A percentile compares a stretch with the other conserved stretches of the same genome.
phyloP scores from a whole-genome alignment of 148 eudicot genomes.

The Rhododendron henanense region DNA sequence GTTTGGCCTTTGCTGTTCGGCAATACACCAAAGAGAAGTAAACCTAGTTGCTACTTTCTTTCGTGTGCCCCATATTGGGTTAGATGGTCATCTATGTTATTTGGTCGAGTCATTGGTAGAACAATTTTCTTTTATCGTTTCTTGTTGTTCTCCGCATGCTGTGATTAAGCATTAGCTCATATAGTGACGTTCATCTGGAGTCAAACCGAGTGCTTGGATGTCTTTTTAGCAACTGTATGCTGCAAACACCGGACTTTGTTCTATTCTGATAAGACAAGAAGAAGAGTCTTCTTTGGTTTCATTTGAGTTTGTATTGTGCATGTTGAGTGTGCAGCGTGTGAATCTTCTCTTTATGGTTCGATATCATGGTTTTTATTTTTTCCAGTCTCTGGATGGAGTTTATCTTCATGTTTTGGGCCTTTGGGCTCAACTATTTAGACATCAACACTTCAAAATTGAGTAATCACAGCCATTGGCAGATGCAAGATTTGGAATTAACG shows the following conservation, averaged over 20 bases:
- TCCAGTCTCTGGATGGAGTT: not conserved
- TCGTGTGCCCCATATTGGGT: not conserved
- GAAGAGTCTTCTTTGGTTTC: not conserved
- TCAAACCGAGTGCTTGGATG: not conserved
- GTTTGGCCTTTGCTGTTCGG: constrained; percentile 58
- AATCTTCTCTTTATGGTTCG: not conserved
- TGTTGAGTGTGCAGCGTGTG: not conserved
- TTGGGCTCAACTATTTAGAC: not conserved
- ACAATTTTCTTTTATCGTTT: not conserved
- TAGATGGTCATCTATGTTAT: not conserved
- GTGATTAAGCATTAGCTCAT: constrained; percentile 1
- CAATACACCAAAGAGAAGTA: constrained; percentile 61
- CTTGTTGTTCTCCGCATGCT: not conserved
- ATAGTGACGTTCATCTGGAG: not conserved
- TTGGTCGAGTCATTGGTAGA: not conserved
- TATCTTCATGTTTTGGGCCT: not conserved
- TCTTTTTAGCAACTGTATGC: not conserved
- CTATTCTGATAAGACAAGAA: not conserved
- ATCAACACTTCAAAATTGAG: not conserved
- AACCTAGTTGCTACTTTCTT: not conserved
- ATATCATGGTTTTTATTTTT: not conserved
- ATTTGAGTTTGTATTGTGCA: not conserved
- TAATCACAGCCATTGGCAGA: not conserved
- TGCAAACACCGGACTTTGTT: not conserved
- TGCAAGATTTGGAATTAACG: not conserved